Conservation (phyloP, 805 yeast genomes). For the Suhomyces pyralidae region DNA sequence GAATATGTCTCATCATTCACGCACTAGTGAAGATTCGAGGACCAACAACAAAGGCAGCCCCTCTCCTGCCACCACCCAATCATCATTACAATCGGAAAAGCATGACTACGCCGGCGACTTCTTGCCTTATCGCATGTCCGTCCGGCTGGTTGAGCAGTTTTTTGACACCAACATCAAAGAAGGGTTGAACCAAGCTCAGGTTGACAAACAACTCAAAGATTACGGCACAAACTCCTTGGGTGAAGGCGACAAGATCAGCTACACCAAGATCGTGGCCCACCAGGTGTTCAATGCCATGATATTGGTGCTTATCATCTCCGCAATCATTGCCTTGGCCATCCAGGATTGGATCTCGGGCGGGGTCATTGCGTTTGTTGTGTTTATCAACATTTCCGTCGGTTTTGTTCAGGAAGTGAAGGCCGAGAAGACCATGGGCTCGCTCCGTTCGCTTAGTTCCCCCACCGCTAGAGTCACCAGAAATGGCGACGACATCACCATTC, state of each 20-base stretch:
- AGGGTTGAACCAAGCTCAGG: conserved; percentile 39
- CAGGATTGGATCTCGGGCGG: conserved; percentile 82
- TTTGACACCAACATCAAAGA: conserved; percentile 41
- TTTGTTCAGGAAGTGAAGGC: conserved; percentile 70
- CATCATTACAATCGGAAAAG: neutral
- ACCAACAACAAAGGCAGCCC: neutral
- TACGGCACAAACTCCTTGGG: conserved; percentile 65
- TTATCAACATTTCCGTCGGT: conserved; percentile 63
- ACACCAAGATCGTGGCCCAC: conserved; percentile 54
- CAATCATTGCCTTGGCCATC: conserved; percentile 69
- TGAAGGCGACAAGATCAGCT: conserved; percentile 53
- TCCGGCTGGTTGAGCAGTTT: conserved; percentile 33
- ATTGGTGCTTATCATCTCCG: conserved; percentile 63
- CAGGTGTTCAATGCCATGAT: conserved; percentile 80
- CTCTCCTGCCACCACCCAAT: neutral
- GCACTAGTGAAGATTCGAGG: neutral
- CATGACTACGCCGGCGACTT: neutral
- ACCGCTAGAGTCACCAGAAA: conserved; percentile 65
- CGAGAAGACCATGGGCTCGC: conserved; percentile 75
- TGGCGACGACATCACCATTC: conserved; percentile 54
- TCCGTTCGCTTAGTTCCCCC: conserved; percentile 64
- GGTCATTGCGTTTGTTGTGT: conserved; percentile 67
- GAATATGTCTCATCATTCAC: neutral
- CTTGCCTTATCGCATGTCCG: conserved; percentile 25
- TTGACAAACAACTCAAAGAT: conserved; percentile 7